These are phyloP conservation scores for Dictyophora rubrovolvata DNA, from an alignment of 768 basidiomycete genomes.

Conservation along the genomic window DNA sequence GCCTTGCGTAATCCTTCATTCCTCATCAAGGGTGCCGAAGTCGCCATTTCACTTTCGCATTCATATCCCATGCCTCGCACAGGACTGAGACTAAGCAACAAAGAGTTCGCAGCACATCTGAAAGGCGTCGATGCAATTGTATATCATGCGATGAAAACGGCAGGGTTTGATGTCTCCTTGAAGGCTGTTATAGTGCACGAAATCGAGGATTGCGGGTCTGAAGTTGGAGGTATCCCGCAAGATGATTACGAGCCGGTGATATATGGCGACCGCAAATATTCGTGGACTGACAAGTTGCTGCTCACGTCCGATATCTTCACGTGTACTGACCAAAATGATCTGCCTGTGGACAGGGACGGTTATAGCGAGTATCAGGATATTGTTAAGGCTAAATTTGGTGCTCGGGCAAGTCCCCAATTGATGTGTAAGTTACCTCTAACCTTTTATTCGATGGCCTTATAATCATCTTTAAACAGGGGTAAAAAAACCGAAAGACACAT, in stretches of 20 bases:
- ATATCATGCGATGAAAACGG: not conserved
- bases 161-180: not conserved
- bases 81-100: too few relatives aligned
- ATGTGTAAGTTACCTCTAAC: not conserved
- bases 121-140: not conserved
- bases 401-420: not conserved
- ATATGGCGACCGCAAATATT: too few relatives aligned
- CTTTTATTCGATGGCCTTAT: not conserved
- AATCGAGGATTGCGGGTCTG: not conserved
- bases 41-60: too few relatives aligned
- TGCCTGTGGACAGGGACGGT: not conserved
- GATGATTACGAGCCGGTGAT: not conserved
- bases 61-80: too few relatives aligned
- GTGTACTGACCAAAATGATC: not conserved
- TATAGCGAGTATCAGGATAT: not conserved
- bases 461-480: not conserved
- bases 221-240: not conserved
- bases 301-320: not conserved
- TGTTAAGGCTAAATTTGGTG: not conserved
- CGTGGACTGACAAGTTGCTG: not conserved
- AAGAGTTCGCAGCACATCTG: too few relatives aligned
- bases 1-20: not conserved
- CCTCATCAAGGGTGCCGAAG: not conserved
- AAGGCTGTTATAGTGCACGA: not conserved
- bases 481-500: not conserved